Evolutionary conservation across 805 yeast species (phyloP).

Genomic region (Ascoidea tarda): DNA sequence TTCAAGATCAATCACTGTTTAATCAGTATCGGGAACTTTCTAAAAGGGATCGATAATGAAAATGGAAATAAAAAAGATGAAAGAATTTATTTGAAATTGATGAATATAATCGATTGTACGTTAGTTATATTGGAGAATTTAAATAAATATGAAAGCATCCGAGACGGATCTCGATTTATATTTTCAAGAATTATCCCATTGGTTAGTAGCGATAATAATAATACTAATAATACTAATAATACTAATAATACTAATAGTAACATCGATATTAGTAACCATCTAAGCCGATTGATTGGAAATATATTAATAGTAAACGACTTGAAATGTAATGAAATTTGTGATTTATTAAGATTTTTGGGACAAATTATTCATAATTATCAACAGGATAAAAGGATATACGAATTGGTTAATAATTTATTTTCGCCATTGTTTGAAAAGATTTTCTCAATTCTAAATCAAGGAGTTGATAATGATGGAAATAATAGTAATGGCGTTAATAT

Average conservation of each 20-base stretch:
- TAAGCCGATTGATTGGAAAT: conserved; percentile 60
- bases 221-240: too few species aligned
- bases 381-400: conserved; percentile 52
- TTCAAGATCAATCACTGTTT: conserved; percentile 77
- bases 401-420: conserved; percentile 56
- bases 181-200: conserved; percentile 79
- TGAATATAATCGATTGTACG: conserved; percentile 51
- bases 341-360: conserved; percentile 74
- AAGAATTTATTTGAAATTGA: background rate
- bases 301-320: conserved; percentile 44
- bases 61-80: conserved; percentile 13
- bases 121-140: conserved; percentile 72
- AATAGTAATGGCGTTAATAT: background rate
- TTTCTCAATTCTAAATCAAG: conserved; percentile 30
- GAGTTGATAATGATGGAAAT: conserved; percentile 11
- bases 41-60: conserved; percentile 63
- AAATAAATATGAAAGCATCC: conserved; percentile 46
- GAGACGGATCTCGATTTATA: conserved; percentile 80
- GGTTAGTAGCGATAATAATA: conserved; percentile 24
- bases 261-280: conserved; percentile 30
- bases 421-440: conserved; percentile 63
- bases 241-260: too few species aligned
- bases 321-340: conserved; percentile 53
- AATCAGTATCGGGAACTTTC: conserved; percentile 81
- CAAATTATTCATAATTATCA: conserved; percentile 75